Evolutionary conservation across 139 green algal genomes (phyloP).

Genomic region (Chlamydomonas sp.): DNA sequence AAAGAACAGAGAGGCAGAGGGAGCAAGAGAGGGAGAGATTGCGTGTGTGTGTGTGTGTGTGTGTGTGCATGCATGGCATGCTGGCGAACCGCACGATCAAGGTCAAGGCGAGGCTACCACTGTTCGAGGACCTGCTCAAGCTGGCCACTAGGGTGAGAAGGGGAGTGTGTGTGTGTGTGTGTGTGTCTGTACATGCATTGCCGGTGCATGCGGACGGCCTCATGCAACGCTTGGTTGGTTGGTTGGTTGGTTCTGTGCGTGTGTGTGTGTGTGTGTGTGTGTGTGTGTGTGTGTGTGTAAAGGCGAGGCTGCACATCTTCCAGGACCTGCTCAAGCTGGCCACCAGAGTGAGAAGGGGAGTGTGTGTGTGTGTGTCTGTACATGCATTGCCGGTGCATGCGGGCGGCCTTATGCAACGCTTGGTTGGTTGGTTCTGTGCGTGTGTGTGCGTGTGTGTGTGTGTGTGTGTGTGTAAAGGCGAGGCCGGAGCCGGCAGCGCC

Average conservation of each 20-base stretch:
- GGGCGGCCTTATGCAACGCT: no score
- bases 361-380: no score
- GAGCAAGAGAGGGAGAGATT: neutral
- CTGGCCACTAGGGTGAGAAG: slow-evolving; percentile 42
- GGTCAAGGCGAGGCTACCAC: neutral
- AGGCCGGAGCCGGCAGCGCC: no score
- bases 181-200: no score
- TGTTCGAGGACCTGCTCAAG: slow-evolving; percentile 35
- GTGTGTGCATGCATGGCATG: slow-evolving; percentile 47
- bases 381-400: no score
- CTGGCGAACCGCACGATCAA: slow-evolving; percentile 45
- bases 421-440: no score
- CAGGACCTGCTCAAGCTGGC: slow-evolving; percentile 41
- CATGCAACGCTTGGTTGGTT: no score
- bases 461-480: no score
- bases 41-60: slow-evolving; percentile 2
- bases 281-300: neutral
- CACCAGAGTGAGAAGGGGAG: slow-evolving; percentile 34
- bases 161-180: no score
- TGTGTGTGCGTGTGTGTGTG: no score
- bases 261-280: slow-evolving; percentile 1
- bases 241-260: no score
- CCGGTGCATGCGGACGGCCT: no score
- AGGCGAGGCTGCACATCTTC: slow-evolving; percentile 8
- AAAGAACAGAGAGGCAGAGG: neutral